Conservation (phyloP, 2,329 filamentous ascomycete species). For the Beauveria brongniartii region DNA sequence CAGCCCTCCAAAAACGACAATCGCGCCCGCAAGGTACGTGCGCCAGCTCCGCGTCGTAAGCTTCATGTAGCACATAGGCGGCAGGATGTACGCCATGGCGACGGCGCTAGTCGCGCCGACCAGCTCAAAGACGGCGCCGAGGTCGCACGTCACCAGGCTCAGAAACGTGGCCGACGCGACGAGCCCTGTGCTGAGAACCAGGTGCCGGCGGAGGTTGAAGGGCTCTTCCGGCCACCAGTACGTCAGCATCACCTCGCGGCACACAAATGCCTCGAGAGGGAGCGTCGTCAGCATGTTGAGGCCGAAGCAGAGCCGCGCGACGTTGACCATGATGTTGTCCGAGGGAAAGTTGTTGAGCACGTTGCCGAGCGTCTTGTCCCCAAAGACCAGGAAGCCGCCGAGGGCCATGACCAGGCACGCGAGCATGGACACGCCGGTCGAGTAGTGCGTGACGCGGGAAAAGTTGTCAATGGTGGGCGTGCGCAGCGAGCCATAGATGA, state of each 20-base stretch:
- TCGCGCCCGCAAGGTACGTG: slow-evolving; percentile 61
- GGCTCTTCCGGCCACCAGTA: slow-evolving; percentile 65
- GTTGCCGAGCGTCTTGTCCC: slow-evolving; percentile 85
- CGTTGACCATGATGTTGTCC: slow-evolving; percentile 87
- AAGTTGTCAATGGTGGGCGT: slow-evolving; percentile 96
- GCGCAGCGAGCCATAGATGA: slow-evolving; percentile 92
- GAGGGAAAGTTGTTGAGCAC: slow-evolving; percentile 95
- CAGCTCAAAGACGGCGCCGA: slow-evolving; percentile 90
- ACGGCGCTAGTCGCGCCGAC: slow-evolving; percentile 94
- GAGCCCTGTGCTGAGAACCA: slow-evolving; percentile 76
- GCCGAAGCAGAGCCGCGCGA: slow-evolving; percentile 90
- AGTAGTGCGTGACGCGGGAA: slow-evolving; percentile 85
- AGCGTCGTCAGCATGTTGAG: slow-evolving; percentile 98
- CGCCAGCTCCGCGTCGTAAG: slow-evolving; percentile 70
- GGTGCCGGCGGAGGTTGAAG: slow-evolving; percentile 75
- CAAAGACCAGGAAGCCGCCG: slow-evolving; percentile 85
- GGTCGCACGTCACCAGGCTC: slow-evolving; percentile 80
- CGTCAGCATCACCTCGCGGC: slow-evolving; percentile 89
- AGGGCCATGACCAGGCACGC: slow-evolving; percentile 86
- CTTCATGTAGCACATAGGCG: slow-evolving; percentile 92
- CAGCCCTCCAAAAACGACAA: slow-evolving; percentile 68
- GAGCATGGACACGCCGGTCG: slow-evolving; percentile 80
- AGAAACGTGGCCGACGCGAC: slow-evolving; percentile 72
- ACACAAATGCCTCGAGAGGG: slow-evolving; percentile 94
- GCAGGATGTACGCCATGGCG: slow-evolving; percentile 88